Base-by-base conservation (phyloP, 805 yeast genomes). In the Lipomyces orientalis region DNA sequence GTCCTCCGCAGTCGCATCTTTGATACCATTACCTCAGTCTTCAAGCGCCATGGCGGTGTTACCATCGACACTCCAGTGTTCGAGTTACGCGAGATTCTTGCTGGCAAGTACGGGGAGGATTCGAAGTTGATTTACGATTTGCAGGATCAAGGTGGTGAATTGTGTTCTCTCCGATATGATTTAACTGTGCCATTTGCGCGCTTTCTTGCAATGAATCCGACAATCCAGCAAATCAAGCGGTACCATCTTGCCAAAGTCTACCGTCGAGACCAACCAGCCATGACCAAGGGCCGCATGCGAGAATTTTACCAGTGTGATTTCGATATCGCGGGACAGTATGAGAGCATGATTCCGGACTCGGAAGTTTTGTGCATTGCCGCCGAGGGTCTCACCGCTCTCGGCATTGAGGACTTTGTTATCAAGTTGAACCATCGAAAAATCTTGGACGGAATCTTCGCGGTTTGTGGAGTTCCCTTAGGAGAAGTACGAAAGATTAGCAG, bases 201-300 rank as follows among this genome's bases (percentile, higher is more conserved):
- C 77, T 95, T 86, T 76, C 97, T 94, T 64, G 99, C 99, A 22
- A 90, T 92, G 91, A 95, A 95, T 82, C 74, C 76, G 14, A 92
- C 91, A 75, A 86, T 95, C 69, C 89, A 91, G 74, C 86, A 83
- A 76, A 94, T 95, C 80, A 95, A 95, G 81, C 86, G 99, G 77
- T 95, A 88, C 79, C 99, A 95, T 81, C 91, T 95, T 72, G 99
- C 99, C 74, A 95, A 95, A 79, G 99, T 95, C 64, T 95, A 95
- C 81, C 88, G 99, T 83, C 90, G 99, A 81, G 99, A 95, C 79
- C 99, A 95, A 81, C 99, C 99, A 4, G 99, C 99, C 8, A 95
- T 95, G 99, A 94, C 98, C 61, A 95, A 95, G 81, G 99, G 99
- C 69, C 87, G 99, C 81, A 95, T 95, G 99, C 90, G 99, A 86